phyloP scores from a whole-genome alignment of 768 basidiomycete species.

The Chalciporus chontae region DNA sequence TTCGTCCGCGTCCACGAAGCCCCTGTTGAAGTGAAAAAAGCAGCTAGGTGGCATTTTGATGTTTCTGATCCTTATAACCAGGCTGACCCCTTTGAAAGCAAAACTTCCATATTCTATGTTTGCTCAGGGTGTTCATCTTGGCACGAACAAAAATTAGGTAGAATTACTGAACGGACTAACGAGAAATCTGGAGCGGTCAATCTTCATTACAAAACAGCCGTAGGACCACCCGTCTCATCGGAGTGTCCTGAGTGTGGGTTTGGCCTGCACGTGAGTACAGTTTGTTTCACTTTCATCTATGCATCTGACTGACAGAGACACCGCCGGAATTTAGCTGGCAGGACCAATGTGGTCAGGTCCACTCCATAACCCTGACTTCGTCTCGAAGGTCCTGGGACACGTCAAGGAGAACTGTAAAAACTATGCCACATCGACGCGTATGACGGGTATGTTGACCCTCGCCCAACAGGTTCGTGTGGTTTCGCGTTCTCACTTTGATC shows the following conservation, averaged over 20 bases:
- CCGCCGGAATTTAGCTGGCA: conserved; percentile 53
- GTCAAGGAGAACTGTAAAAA: conserved; percentile 56
- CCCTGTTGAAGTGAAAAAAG: conserved; percentile 81
- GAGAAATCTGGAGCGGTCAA: conserved; percentile 56
- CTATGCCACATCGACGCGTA: conserved; percentile 78
- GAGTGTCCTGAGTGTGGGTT: conserved; percentile 83
- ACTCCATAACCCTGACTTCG: conserved; percentile 75
- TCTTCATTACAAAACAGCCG: conserved; percentile 64
- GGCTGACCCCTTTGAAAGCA: conserved; percentile 43
- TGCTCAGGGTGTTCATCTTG: conserved; percentile 82
- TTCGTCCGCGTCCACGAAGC: conserved; percentile 77
- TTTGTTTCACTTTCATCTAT: background rate
- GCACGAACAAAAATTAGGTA: conserved; percentile 84
- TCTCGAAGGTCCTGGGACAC: conserved; percentile 70
- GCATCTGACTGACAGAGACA: background rate
- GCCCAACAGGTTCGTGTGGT: conserved; percentile 71
- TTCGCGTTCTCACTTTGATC: background rate
- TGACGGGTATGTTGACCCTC: conserved; percentile 94
- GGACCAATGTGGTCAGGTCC: conserved; percentile 98
- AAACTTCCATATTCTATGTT: conserved; percentile 81
- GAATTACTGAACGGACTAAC: conserved; percentile 57
- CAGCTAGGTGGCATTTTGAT: conserved; percentile 56
- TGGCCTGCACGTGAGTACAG: conserved; percentile 59
- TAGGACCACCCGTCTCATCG: conserved; percentile 62
- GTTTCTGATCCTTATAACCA: background rate